A percentile compares a stretch with the other conserved stretches of the same genome.
phyloP scores from a whole-genome alignment of 2,329 filamentous ascomycete species.

The Xylariaceae sp. region DNA sequence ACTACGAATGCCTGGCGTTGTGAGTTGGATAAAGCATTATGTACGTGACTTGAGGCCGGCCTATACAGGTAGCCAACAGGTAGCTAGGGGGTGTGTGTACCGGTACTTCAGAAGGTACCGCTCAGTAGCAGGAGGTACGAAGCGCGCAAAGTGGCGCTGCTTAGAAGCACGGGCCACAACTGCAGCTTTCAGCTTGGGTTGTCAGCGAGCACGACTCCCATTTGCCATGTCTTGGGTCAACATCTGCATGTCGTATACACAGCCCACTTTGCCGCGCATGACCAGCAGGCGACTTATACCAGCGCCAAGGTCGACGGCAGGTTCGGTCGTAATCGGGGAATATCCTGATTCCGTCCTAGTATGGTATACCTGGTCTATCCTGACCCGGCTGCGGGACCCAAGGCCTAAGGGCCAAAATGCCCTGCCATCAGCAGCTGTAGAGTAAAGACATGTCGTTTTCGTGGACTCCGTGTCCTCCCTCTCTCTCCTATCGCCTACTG shows the following conservation, averaged over 20 bases:
- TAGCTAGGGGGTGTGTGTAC: constrained; percentile 21
- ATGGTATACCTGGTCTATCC: background rate
- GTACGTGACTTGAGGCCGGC: constrained; percentile 1
- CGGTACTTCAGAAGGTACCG: constrained; percentile 19
- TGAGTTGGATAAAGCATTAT: background rate
- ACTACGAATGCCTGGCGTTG: background rate
- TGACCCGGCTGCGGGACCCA: constrained; percentile 20
- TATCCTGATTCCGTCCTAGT: constrained; percentile 19
- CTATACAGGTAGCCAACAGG: constrained; percentile 4
- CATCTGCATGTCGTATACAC: constrained; percentile 41
- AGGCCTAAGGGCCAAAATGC: constrained; percentile 6
- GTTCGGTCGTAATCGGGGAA: constrained; percentile 28
- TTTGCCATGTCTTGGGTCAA: constrained; percentile 34
- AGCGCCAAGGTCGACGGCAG: constrained; percentile 21
- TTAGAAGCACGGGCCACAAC: constrained; percentile 36
- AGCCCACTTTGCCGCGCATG: constrained; percentile 38
- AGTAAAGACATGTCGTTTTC: background rate
- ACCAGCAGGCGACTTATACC: constrained; percentile 20
- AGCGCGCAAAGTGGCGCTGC: constrained; percentile 29
- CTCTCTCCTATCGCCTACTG: too few relatives aligned
- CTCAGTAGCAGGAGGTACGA: constrained; percentile 29
- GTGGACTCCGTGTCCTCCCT: constrained; percentile 20
- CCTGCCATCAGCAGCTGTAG: background rate
- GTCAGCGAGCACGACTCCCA: constrained; percentile 35
- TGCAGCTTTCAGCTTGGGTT: constrained; percentile 42